Percentiles rank a stretch among this genome's conserved stretches.
These are phyloP conservation scores for Leptodermis oblonga DNA, from an alignment of 257 asterid species.

Conservation along the genomic window DNA sequence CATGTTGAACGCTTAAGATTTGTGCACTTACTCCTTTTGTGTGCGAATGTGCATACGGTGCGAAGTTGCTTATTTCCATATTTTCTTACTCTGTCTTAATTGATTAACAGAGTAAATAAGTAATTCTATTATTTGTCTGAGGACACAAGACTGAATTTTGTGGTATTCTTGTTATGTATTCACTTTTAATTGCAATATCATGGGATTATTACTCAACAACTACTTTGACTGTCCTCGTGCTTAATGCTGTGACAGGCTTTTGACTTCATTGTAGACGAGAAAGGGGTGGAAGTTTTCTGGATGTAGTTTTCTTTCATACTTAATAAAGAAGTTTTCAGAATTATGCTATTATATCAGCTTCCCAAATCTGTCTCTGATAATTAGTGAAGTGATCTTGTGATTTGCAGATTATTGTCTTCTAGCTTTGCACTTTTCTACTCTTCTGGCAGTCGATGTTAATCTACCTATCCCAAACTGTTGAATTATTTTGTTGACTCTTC, in stretches of 20 bases:
- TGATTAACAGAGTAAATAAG: neutral
- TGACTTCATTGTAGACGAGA: neutral
- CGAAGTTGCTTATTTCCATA: neutral
- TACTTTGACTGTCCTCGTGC: neutral
- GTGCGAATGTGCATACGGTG: neutral
- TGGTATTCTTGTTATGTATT: neutral
- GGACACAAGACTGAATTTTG: neutral
- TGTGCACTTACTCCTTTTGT: neutral
- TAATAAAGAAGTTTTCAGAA: neutral
- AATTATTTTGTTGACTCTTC: neutral
- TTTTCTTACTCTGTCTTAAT: slow-evolving; percentile 1
- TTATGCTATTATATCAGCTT: neutral
- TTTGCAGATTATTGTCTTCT: neutral
- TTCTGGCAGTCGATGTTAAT: neutral
- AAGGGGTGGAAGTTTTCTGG: neutral
- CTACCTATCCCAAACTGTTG: neutral
- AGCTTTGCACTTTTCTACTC: neutral
- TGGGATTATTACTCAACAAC: neutral
- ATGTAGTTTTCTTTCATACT: neutral
- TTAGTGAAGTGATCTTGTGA: neutral
- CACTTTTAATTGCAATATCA: neutral
- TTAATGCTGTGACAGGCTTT: neutral
- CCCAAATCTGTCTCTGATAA: neutral
- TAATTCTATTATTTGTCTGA: neutral
- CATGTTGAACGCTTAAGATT: neutral